A percentile compares a stretch with the other conserved stretches of the same genome.
Evolutionary conservation across 768 basidiomycete species (phyloP).

Genomic region (Leccinum imitatum): DNA sequence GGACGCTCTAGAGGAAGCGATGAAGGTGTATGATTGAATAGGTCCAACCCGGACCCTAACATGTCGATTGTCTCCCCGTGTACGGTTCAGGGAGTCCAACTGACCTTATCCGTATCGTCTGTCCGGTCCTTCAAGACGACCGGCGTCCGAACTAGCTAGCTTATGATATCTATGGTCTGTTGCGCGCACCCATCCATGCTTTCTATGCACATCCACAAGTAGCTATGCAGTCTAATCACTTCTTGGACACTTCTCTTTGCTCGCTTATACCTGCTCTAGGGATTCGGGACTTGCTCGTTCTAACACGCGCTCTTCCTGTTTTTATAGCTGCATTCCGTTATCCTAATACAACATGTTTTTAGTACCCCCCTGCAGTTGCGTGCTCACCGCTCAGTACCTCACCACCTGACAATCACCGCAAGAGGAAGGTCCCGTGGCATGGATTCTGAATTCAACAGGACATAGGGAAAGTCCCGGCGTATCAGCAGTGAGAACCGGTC

Average conservation of each 20-base stretch:
- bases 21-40: constrained; percentile 32
- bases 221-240: background rate
- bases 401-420: too few relatives aligned
- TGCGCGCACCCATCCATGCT: background rate
- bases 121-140: background rate
- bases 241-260: background rate
- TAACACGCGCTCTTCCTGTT: background rate
- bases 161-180: background rate
- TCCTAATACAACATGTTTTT: background rate
- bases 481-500: too few relatives aligned
- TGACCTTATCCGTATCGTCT: background rate
- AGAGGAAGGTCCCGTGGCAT: too few relatives aligned
- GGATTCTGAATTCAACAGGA: too few relatives aligned
- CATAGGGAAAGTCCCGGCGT: too few relatives aligned
- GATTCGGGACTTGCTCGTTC: background rate
- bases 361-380: background rate
- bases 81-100: background rate
- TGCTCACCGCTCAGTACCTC: background rate
- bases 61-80: background rate
- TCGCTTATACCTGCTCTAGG: background rate
- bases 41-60: background rate
- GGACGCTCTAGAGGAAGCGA: constrained; percentile 31
- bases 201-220: background rate
- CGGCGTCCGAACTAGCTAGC: background rate
- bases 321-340: background rate